phyloP scores from a whole-genome alignment of 208 protist species.

The Phytomonas francai region DNA sequence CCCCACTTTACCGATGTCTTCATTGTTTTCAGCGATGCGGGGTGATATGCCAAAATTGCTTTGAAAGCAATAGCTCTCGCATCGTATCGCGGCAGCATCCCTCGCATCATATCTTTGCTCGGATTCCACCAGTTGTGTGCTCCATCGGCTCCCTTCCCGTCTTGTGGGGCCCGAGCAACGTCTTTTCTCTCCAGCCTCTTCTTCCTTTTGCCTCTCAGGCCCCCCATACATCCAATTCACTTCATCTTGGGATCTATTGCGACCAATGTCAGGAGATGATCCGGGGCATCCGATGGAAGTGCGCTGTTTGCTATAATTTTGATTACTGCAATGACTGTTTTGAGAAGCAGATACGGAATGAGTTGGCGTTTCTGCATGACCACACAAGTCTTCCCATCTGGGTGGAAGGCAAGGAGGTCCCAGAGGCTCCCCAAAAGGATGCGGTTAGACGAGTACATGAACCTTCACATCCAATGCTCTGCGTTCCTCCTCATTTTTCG shows the following conservation, averaged over 20 bases:
- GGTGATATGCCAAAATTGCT: slow-evolving; percentile 22
- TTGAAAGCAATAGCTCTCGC: slow-evolving; percentile 9
- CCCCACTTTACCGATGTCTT: slow-evolving; percentile 62
- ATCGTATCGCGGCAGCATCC: slow-evolving; percentile 17
- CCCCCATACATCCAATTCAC: not conserved
- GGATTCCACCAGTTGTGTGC: slow-evolving; percentile 28
- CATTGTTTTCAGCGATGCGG: slow-evolving; percentile 35
- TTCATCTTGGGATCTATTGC: slow-evolving; percentile 70
- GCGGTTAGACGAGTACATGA: slow-evolving; percentile 6
- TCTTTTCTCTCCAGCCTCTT: slow-evolving; percentile 28
- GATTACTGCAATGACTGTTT: slow-evolving; percentile 64
- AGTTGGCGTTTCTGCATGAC: not conserved
- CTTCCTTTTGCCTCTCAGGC: not conserved
- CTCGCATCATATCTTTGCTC: slow-evolving; percentile 58
- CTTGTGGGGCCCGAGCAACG: slow-evolving; percentile 79
- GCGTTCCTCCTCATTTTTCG: slow-evolving; percentile 18
- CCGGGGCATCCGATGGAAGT: slow-evolving; percentile 71
- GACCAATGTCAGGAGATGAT: slow-evolving; percentile 54
- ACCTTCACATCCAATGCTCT: slow-evolving; percentile 44
- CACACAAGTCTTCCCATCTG: not conserved
- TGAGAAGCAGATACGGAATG: slow-evolving; percentile 8
- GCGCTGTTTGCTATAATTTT: slow-evolving; percentile 69
- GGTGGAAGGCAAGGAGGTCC: not conserved
- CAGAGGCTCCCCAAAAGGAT: not conserved
- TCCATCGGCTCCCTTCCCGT: slow-evolving; percentile 19